phyloP scores from a whole-genome alignment of 768 basidiomycete genomes.

The Phlegmacium glaucopus region DNA sequence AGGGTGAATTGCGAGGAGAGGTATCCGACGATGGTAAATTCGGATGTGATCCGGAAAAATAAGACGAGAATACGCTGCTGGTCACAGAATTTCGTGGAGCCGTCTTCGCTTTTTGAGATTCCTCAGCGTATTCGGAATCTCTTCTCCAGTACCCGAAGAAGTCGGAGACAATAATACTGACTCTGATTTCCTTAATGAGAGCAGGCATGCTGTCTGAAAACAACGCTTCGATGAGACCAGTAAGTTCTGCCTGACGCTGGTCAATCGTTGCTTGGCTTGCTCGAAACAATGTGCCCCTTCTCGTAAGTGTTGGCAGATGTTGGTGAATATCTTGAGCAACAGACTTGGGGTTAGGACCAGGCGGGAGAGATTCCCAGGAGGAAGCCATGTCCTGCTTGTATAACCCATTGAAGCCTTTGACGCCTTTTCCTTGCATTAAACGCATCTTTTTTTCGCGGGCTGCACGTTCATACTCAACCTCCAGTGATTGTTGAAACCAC shows the following conservation, averaged over 20 bases:
- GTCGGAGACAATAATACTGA: constrained; percentile 55
- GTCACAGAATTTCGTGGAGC: constrained; percentile 39
- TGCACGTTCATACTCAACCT: constrained; percentile 57
- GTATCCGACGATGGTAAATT: constrained; percentile 10
- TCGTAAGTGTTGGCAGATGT: constrained; percentile 63
- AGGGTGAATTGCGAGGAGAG: constrained; percentile 16
- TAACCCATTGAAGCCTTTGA: constrained; percentile 66
- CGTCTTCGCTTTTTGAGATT: constrained; percentile 24
- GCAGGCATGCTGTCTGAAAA: constrained; percentile 61
- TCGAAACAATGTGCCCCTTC: constrained; percentile 71
- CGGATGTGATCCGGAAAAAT: constrained; percentile 47
- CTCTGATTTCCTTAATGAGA: constrained; percentile 63
- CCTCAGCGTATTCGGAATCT: constrained; percentile 60
- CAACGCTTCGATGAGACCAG: constrained; percentile 53
- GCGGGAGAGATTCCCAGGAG: constrained; percentile 83
- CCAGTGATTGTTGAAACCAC: constrained; percentile 68
- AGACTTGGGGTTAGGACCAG: constrained; percentile 75
- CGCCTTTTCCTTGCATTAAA: constrained; percentile 68
- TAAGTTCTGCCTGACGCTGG: constrained; percentile 59
- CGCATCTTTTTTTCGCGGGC: constrained; percentile 68
- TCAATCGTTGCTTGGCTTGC: constrained; percentile 64
- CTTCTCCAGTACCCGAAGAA: constrained; percentile 80
- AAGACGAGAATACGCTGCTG: constrained; percentile 54
- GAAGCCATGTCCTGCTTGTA: constrained; percentile 71
- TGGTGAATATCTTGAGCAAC: constrained; percentile 68